Evolutionary conservation across 2,329 filamentous ascomycete species (phyloP).

Genomic region (Nothophoma quercina): DNA sequence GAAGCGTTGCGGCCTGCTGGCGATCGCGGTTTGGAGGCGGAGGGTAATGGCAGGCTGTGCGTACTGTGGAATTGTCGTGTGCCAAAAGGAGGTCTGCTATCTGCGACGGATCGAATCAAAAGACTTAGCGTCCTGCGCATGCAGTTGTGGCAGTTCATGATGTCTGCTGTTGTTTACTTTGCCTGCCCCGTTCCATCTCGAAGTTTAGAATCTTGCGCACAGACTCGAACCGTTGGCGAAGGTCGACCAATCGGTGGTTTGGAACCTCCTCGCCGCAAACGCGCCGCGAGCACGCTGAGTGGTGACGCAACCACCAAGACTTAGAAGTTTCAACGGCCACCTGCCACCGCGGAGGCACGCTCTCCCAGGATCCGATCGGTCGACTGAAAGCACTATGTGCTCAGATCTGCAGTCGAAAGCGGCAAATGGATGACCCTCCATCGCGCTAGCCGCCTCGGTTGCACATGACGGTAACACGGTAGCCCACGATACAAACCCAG

Average conservation of each 20-base stretch:
- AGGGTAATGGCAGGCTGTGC: constrained; percentile 4
- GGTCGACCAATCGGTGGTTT: constrained; percentile 16
- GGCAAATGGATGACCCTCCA: constrained; percentile 25
- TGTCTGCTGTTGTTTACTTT: constrained; percentile 5
- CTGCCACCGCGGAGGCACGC: constrained; percentile 8
- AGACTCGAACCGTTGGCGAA: background rate
- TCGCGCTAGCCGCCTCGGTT: constrained; percentile 35
- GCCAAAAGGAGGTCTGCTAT: constrained; percentile 6
- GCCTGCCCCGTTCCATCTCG: background rate
- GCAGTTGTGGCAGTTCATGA: constrained; percentile 42
- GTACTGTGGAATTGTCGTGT: constrained; percentile 13
- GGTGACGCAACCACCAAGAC: constrained; percentile 19
- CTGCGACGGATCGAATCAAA: constrained; percentile 29
- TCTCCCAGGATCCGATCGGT: constrained; percentile 8
- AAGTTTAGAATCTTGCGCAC: constrained; percentile 13
- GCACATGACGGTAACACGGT: constrained; percentile 37
- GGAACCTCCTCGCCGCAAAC: constrained; percentile 6
- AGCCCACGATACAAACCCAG: background rate
- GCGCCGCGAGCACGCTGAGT: constrained; percentile 4
- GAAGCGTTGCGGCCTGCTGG: constrained; percentile 5
- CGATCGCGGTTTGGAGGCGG: background rate
- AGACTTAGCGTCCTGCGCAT: constrained; percentile 31
- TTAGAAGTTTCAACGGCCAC: constrained; percentile 6
- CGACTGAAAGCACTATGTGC: constrained; percentile 9
- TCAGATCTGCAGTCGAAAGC: constrained; percentile 14